Evolutionary conservation across 225 moss, liverwort and hornwort species (phyloP), one percentile per base, ranked within the genome.

Genomic region (Pleurozium schreberi): DNA sequence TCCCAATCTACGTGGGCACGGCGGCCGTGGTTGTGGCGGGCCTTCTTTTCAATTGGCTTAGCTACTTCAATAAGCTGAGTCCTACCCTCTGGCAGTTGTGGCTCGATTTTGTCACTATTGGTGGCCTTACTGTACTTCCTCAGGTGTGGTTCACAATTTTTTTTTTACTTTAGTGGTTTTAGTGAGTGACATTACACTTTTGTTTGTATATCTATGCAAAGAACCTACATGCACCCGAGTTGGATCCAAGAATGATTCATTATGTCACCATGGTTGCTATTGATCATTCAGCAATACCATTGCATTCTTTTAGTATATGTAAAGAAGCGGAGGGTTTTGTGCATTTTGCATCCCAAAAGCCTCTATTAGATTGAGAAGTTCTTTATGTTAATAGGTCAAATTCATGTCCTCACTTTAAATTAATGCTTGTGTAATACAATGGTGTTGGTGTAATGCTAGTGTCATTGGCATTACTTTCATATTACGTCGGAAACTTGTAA

Each of bases 41-140:
- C 38, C 93, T 96, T 28, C 52, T 96, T 64, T 91, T 96, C 60
- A 98, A 95, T 85, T 93, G 94, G 91, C 92, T 95, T 43, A 96
- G 91, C 81, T 95, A 90, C 88, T 82, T 92, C 75, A 92, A 92
- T 50, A 95, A 93, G 90, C 91, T 98, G 40, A 93, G 88, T 73
- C 90, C 94, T 50, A 91, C 85, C 21, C 59, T 96, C 43, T 95
- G 98, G 97, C 94, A 93, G 87, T 28, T 96, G 2, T 97, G 96
- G 98, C 93, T 89, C 18, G 94, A 96, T 80, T 90, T 79, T 81
- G 93, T 96, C 59, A 96, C 93, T 68, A 85, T 96, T n/a, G 95
- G 94, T 57, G 97, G 96, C 66, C 85, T 95, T 42, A 93, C 93
- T 50, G 94, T 96, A 33, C 93, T 95, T 76, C 96, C 96, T 30